Conservation (phyloP, 2,329 filamentous ascomycete species). For the Thelonectria blattea region DNA sequence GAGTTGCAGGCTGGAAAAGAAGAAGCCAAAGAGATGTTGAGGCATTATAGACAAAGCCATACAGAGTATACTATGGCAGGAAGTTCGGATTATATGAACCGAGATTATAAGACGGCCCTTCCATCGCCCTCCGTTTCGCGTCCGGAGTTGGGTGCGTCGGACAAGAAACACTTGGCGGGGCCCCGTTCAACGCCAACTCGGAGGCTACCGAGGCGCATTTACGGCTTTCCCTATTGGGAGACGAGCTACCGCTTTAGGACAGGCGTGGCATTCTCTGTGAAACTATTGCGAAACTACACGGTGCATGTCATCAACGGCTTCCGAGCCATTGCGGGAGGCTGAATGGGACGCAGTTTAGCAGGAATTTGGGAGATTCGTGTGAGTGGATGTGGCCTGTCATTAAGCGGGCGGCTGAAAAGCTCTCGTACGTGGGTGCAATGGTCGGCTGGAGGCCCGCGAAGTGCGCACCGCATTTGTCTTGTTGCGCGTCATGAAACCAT, state of each 20-base stretch:
- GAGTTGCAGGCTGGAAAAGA: background rate
- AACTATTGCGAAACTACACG: background rate
- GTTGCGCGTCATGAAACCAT: background rate
- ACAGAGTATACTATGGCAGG: background rate
- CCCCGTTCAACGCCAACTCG: conserved; percentile 4
- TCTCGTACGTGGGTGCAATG: background rate
- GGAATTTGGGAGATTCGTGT: conserved; percentile 9
- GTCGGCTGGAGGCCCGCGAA: background rate
- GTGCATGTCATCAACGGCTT: background rate
- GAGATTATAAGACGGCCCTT: background rate
- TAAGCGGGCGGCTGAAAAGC: background rate
- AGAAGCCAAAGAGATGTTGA: background rate
- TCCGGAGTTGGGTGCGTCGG: background rate
- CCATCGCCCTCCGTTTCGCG: background rate
- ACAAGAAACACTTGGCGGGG: conserved; percentile 8
- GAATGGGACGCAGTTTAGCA: background rate
- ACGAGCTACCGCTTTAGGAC: conserved; percentile 33
- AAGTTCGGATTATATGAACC: conserved; percentile 11
- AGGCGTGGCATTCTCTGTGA: background rate
- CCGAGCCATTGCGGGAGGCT: background rate
- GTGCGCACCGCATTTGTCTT: background rate
- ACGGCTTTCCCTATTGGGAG: conserved; percentile 36
- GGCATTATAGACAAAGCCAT: background rate
- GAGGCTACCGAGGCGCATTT: conserved; percentile 27
- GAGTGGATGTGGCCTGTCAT: conserved; percentile 1